Evolutionary conservation across 768 basidiomycete species (phyloP).

Genomic region (Mycena maculata): DNA sequence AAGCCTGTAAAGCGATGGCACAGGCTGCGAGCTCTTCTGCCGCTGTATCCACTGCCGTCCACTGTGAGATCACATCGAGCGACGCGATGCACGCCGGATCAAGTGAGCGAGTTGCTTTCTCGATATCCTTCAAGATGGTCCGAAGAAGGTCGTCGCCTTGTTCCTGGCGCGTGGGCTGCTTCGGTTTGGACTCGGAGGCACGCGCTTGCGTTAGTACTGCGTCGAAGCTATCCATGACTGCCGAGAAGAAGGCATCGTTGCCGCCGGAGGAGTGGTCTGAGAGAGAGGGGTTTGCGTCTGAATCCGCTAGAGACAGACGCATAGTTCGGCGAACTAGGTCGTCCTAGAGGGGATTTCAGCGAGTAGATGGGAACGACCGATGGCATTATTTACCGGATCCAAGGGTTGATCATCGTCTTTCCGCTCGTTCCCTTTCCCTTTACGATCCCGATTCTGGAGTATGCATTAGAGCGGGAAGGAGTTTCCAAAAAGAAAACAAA

Average conservation of each 20-base stretch:
- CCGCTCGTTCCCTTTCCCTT: neutral
- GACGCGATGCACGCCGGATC: neutral
- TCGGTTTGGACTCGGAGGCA: neutral
- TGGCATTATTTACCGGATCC: neutral
- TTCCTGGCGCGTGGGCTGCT: neutral
- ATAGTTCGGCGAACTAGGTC: slow-evolving; percentile 3
- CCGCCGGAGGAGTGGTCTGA: neutral
- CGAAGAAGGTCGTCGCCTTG: neutral
- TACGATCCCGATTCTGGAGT: neutral
- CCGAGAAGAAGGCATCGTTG: neutral
- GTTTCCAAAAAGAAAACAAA: neutral
- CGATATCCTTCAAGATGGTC: neutral
- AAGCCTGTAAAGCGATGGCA: neutral
- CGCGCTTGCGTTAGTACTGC: neutral
- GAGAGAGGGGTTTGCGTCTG: neutral
- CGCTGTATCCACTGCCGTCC: neutral
- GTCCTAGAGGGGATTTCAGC: neutral
- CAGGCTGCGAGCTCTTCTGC: neutral
- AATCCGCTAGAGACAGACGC: neutral
- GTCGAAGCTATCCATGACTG: slow-evolving; percentile 3
- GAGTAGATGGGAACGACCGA: neutral
- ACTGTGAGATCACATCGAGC: neutral
- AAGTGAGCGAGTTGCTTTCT: neutral
- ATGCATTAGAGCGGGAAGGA: neutral
- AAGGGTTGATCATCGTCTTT: neutral